These are phyloP conservation scores for Agrostemma githago DNA, from an alignment of 148 eudicot species.

Conservation along the genomic window DNA sequence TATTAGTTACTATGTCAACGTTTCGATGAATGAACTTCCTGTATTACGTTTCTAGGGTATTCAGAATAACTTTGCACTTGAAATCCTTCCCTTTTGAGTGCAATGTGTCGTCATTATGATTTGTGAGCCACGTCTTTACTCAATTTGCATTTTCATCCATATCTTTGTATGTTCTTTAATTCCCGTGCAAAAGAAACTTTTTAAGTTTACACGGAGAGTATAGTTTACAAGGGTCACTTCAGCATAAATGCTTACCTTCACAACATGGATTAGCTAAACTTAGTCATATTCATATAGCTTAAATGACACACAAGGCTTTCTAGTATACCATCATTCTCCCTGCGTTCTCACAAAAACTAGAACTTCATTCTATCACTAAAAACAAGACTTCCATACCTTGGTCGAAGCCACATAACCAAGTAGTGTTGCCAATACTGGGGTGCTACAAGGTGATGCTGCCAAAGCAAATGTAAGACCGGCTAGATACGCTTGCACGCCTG, in stretches of 20 bases:
- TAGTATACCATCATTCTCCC: background rate
- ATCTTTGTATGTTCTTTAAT: background rate
- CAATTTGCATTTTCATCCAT: background rate
- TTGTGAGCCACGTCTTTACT: background rate
- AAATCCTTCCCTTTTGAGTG: background rate
- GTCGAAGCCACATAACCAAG: constrained; percentile 93
- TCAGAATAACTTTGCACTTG: background rate
- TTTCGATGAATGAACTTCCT: background rate
- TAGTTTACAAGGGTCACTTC: background rate
- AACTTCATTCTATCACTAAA: background rate
- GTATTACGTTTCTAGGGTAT: background rate
- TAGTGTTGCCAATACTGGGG: constrained; percentile 89
- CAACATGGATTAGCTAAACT: background rate
- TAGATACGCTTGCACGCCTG: constrained; percentile 97
- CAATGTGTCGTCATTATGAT: background rate
- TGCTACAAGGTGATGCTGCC: constrained; percentile 99
- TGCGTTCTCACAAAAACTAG: background rate
- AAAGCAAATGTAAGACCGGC: constrained; percentile 98
- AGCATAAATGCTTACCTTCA: background rate
- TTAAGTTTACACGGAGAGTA: background rate
- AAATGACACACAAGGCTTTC: background rate
- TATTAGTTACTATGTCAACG: background rate
- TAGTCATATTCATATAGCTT: background rate
- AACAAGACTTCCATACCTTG: constrained; percentile 39
- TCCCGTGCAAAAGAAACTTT: background rate